Percentiles rank a stretch among this genome's conserved stretches.
Conservation (phyloP, 208 protist species). For the Leishmania martiniquensis region DNA sequence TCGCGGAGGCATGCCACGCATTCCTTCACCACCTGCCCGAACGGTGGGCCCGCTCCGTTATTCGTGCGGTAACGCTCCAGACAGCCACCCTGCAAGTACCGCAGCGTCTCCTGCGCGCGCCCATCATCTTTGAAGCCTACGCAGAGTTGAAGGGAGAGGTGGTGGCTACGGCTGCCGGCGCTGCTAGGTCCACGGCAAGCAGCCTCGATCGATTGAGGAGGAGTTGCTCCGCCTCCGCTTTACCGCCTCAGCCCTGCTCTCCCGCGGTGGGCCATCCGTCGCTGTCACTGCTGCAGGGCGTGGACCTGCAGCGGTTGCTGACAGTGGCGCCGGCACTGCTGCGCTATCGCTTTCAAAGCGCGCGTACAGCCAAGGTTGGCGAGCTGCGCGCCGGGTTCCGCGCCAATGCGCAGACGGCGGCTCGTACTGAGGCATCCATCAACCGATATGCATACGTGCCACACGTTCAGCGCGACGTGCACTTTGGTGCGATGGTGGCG, state of each 20-base stretch:
- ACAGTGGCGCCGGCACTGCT: conserved; percentile 42
- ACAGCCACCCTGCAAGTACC: conserved; percentile 52
- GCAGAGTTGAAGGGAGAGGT: conserved; percentile 64
- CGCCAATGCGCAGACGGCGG: conserved; percentile 22
- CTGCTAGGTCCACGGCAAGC: not conserved
- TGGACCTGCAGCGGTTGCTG: conserved; percentile 45
- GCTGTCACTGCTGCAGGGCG: not conserved
- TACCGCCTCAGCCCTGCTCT: no score
- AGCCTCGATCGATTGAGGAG: not conserved
- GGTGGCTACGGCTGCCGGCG: conserved; percentile 5
- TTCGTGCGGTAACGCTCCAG: conserved; percentile 70
- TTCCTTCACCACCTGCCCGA: conserved; percentile 51
- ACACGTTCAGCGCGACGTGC: conserved; percentile 43
- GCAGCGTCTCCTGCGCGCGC: conserved; percentile 39
- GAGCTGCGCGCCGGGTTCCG: conserved; percentile 35
- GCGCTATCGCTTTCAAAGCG: conserved; percentile 43
- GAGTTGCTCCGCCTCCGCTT: not conserved
- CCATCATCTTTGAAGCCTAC: conserved; percentile 47
- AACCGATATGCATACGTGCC: conserved; percentile 42
- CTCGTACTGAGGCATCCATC: conserved; percentile 31
- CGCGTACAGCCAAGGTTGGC: conserved; percentile 31
- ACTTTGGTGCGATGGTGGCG: conserved; percentile 49
- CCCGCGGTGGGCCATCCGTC: no score
- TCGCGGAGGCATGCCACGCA: conserved; percentile 27
- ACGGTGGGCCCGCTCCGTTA: conserved; percentile 34